These are phyloP conservation scores for Lipomyces sp. DNA, from an alignment of 805 yeast genomes.

Conservation along the genomic window DNA sequence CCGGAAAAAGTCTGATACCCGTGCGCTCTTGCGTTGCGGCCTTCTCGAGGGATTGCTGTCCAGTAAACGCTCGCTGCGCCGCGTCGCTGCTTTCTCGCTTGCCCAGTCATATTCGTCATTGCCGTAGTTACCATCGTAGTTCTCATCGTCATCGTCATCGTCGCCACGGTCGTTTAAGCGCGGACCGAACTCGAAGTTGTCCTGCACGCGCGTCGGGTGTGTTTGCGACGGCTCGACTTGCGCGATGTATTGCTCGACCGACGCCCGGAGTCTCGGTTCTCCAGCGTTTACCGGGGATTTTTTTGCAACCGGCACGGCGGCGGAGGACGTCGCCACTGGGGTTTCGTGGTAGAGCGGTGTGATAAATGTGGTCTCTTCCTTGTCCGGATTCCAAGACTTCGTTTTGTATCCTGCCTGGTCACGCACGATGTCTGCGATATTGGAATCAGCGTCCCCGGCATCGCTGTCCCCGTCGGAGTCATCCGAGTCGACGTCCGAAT, in stretches of 20 bases:
- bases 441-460: constrained; percentile 4
- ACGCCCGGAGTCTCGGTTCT: not conserved
- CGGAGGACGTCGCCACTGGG: no score
- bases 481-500: constrained; percentile 32
- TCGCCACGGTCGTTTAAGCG: not conserved
- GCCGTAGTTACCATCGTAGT: not conserved
- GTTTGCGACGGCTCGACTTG: not conserved
- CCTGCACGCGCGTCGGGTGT: constrained; percentile 3
- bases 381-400: constrained; percentile 17
- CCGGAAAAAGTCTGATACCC: no score
- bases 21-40: no score
- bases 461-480: constrained; percentile 37
- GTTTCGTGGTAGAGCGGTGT: constrained; percentile 14
- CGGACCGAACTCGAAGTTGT: constrained; percentile 3
- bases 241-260: not conserved
- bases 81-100: no score
- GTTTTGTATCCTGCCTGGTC: constrained; percentile 8
- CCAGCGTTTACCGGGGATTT: no score
- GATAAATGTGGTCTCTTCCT: constrained; percentile 10
- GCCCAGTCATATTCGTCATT: not conserved
- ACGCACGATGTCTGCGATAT: not conserved
- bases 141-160: not conserved
- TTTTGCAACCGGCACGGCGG: no score
- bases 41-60: no score
- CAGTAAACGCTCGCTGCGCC: no score